Evolutionary conservation across 1,284 basidiomycete genomes (phyloP).

Genomic region (Amylostereum areolatum): DNA sequence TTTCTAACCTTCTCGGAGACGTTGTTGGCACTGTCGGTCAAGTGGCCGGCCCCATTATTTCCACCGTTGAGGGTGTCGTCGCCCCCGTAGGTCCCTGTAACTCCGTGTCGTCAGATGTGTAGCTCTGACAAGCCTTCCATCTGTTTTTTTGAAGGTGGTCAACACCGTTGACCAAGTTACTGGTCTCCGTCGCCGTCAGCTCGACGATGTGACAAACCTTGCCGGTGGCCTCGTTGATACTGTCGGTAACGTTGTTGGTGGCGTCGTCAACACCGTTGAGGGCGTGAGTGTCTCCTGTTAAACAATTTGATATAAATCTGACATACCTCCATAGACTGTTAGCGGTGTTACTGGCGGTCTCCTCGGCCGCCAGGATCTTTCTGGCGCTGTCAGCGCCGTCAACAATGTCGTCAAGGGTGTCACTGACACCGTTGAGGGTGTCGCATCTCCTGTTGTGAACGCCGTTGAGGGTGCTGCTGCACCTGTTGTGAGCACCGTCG

Average conservation of each 20-base stretch:
- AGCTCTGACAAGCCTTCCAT: not conserved
- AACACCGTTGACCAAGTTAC: not conserved
- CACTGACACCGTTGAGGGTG: not conserved
- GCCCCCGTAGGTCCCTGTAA: not conserved
- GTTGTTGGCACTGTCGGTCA: not conserved
- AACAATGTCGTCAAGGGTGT: not conserved
- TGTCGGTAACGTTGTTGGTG: not conserved
- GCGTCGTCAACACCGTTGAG: conserved; percentile 5
- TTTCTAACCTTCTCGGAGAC: not conserved
- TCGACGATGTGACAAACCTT: not conserved
- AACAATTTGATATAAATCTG: too few relatives aligned
- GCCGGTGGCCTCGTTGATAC: not conserved
- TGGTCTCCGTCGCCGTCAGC: not conserved
- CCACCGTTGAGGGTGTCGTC: conserved; percentile 1
- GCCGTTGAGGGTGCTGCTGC: not conserved
- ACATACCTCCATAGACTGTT: not conserved
- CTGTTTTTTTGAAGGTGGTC: not conserved
- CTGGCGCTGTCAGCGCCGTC: not conserved
- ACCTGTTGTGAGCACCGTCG: not conserved
- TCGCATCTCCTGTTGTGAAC: not conserved
- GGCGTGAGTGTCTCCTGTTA: not conserved
- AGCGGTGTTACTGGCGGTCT: not conserved
- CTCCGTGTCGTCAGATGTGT: not conserved
- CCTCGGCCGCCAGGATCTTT: not conserved
- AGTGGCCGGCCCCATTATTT: not conserved